Evolutionary conservation across 2,329 filamentous ascomycete species (phyloP).

Genomic region (Emmonsiellopsis sp.): DNA sequence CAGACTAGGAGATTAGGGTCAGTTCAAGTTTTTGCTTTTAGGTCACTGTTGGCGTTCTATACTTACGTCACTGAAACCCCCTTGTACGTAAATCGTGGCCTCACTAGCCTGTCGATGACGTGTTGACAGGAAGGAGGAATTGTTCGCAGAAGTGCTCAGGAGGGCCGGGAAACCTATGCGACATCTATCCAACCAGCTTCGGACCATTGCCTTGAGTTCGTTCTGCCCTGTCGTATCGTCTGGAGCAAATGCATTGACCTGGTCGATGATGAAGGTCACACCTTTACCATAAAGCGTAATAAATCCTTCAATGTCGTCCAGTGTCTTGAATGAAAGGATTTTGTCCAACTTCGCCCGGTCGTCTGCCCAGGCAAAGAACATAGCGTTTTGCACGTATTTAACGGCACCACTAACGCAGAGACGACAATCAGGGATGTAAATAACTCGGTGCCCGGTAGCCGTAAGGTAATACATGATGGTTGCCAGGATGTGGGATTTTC

Average conservation of each 20-base stretch:
- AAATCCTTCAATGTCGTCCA: not conserved
- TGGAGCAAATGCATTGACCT: not conserved
- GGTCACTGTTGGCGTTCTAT: not conserved
- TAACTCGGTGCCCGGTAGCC: not conserved
- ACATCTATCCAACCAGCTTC: not conserved
- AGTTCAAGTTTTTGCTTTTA: not conserved
- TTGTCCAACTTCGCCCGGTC: not conserved
- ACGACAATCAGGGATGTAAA: constrained; percentile 3
- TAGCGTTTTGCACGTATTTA: not conserved
- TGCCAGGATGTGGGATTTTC: constrained; percentile 3
- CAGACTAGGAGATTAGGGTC: not conserved
- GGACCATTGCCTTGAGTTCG: too few species aligned
- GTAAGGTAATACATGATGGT: constrained; percentile 1
- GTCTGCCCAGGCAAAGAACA: constrained; percentile 3
- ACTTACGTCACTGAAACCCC: not conserved
- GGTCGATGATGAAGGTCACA: not conserved
- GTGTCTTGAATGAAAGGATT: not conserved
- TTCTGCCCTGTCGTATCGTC: too few species aligned
- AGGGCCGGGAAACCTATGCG: not conserved
- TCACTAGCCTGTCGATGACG: not conserved
- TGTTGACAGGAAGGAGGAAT: not conserved
- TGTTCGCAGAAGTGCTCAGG: not conserved
- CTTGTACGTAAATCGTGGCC: not conserved
- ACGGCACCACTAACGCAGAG: not conserved
- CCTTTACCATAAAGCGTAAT: not conserved